Conservation (phyloP, 805 yeast species). For the Candida adriatica region DNA sequence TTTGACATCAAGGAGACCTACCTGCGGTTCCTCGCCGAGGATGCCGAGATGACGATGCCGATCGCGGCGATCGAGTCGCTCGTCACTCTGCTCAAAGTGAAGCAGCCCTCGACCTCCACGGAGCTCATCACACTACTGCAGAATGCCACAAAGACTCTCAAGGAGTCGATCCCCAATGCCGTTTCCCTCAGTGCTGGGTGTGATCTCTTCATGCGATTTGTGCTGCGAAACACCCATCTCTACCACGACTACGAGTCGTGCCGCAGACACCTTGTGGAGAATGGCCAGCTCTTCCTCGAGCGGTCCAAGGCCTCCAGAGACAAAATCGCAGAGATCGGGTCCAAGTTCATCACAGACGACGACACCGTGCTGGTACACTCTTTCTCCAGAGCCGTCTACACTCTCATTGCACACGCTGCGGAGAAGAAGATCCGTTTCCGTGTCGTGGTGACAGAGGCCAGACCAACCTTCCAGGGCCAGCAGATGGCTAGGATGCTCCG, state of each 20-base stretch:
- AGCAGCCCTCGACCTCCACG: slow-evolving; percentile 89
- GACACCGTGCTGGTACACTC: slow-evolving; percentile 89
- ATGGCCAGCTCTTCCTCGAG: slow-evolving; percentile 85
- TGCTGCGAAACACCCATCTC: slow-evolving; percentile 78
- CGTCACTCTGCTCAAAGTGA: slow-evolving; percentile 71
- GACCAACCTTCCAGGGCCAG: slow-evolving; percentile 74
- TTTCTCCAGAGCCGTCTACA: slow-evolving; percentile 81
- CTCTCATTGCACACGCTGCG: slow-evolving; percentile 70
- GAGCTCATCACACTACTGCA: slow-evolving; percentile 81
- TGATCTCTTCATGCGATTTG: slow-evolving; percentile 92
- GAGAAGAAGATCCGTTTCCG: slow-evolving; percentile 74
- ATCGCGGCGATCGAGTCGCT: slow-evolving; percentile 96
- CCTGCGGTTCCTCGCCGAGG: slow-evolving; percentile 73
- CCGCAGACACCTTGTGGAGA: slow-evolving; percentile 78
- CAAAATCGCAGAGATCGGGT: slow-evolving; percentile 81
- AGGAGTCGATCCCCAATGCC: slow-evolving; percentile 78
- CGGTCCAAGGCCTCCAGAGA: slow-evolving; percentile 88
- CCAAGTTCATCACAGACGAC: slow-evolving; percentile 87
- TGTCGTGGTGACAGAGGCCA: slow-evolving; percentile 88
- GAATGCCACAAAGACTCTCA: slow-evolving; percentile 67
- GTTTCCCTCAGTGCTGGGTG: slow-evolving; percentile 95
- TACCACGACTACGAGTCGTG: slow-evolving; percentile 95
- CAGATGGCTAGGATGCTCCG: slow-evolving; percentile 64
- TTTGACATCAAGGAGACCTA: slow-evolving; percentile 84
- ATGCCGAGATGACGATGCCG: slow-evolving; percentile 98